Evolutionary conservation across 2,329 filamentous ascomycete species (phyloP), one percentile per base, ranked within the genome.

Genomic region (Metarhizium humberi): DNA sequence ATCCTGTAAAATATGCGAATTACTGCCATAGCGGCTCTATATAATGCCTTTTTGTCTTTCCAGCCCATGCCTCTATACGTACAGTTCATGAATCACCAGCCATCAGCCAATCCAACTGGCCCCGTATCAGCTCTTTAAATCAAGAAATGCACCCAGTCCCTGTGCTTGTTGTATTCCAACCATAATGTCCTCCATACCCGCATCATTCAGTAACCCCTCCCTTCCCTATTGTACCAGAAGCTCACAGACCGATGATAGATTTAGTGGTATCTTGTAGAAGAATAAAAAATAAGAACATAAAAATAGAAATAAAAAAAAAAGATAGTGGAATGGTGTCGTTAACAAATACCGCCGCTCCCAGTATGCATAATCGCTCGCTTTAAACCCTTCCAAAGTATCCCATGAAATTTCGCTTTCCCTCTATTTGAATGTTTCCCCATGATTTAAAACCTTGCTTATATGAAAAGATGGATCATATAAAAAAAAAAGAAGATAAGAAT

Each of bases 321-420:
- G 55, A 50, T 50, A 14, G 29, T 42, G 30, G 25, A 46, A 52
- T 47, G 29, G 42, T 36, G 42, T 52, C 51, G 42, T 52, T 7
- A 46, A 34, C 51, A 52, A n/a, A 34, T 32, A 51, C 51, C 47
- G 32, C 55, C 51, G 40, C 51, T 43, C 46, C 50, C 10, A 48
- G 47, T 45, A 56, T 56, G 54, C 50, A 56, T 52, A n/a, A 42
- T 55, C 54, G 54, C 54, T 55, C 50, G 50, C 51, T 50, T 51
- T 48, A 34, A 54, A 54, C 38, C 29, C 34, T 45, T 53, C 18
- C 40, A 20, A 54, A 43, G n/a, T 14, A 42, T 46, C 29, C 54
- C 34, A 48, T 29, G 43, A 53, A 56, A 30, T 16, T 30, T 29
- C 45, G 38, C 43, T n/a, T 30, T 38, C 45, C 20, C 46, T 25